phyloP scores from a whole-genome alignment of 2,329 filamentous ascomycete species.

The Neurospora sp. region DNA sequence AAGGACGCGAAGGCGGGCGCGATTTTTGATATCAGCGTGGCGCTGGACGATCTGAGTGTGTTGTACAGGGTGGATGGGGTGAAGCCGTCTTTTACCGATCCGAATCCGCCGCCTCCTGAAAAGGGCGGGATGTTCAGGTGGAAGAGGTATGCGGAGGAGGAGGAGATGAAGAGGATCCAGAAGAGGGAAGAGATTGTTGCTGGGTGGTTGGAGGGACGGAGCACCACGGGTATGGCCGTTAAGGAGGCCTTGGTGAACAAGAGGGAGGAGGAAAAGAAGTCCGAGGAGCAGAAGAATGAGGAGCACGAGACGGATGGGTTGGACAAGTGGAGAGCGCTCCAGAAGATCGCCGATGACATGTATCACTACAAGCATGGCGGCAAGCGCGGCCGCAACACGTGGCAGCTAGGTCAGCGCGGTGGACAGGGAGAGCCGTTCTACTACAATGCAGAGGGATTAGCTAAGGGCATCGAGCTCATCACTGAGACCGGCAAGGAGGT shows the following conservation, averaged over 20 bases:
- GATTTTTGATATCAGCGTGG: slow-evolving; percentile 34
- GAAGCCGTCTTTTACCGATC: slow-evolving; percentile 23
- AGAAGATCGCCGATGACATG: slow-evolving; percentile 25
- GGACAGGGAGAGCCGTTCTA: slow-evolving; percentile 44
- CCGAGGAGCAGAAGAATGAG: slow-evolving; percentile 6
- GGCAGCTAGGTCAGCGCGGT: slow-evolving; percentile 41
- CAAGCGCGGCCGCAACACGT: slow-evolving; percentile 35
- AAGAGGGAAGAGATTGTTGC: not conserved
- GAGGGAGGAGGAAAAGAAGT: slow-evolving; percentile 5
- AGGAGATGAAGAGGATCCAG: slow-evolving; percentile 2
- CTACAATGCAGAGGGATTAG: slow-evolving; percentile 35
- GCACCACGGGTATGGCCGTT: not conserved
- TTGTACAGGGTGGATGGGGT: slow-evolving; percentile 33
- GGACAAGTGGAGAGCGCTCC: slow-evolving; percentile 12
- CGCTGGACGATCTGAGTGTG: slow-evolving; percentile 34
- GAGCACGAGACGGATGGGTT: slow-evolving; percentile 17
- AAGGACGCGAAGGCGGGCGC: slow-evolving; percentile 29
- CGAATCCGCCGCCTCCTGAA: slow-evolving; percentile 23
- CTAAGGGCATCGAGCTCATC: slow-evolving; percentile 31
- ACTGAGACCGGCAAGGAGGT: slow-evolving; percentile 35
- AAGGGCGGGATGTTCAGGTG: not conserved
- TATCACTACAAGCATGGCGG: slow-evolving; percentile 31
- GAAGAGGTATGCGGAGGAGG: not conserved
- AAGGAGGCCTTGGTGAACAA: not conserved
- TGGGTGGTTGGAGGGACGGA: not conserved